A percentile compares a stretch with the other conserved stretches of the same genome.
Evolutionary conservation across 345 rosid genomes (phyloP).

Genomic region (Eucalyptus coolabah): DNA sequence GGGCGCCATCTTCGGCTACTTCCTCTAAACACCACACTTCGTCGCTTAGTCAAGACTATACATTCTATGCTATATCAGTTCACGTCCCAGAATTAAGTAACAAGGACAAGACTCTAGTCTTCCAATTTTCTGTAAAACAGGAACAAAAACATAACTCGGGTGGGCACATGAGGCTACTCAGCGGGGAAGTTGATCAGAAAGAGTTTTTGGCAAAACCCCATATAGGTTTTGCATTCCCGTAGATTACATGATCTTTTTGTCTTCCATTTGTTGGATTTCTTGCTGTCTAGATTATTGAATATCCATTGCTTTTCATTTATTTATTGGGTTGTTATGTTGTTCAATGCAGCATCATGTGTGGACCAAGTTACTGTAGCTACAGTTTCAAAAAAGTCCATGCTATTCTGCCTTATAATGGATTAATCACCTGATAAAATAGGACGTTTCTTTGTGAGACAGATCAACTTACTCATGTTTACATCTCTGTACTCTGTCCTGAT

Average conservation of each 20-base stretch:
- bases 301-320: not conserved
- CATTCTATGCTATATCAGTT: conserved; percentile 42
- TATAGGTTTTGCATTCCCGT: conserved; percentile 74
- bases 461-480: conserved; percentile 88
- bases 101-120: conserved; percentile 27
- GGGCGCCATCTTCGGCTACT: conserved; percentile 16
- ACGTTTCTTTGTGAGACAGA: conserved; percentile 93
- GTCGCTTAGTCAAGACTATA: conserved; percentile 67
- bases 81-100: conserved; percentile 31
- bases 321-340: not conserved
- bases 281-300: not conserved
- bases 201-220: conserved; percentile 84
- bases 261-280: conserved; percentile 7
- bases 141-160: conserved; percentile 85
- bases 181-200: conserved; percentile 82
- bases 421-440: conserved; percentile 89
- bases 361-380: conserved; percentile 93
- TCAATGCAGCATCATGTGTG: conserved; percentile 88
- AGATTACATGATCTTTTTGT: conserved; percentile 44
- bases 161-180: conserved; percentile 92
- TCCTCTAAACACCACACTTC: conserved; percentile 28
- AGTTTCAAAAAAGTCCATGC: conserved; percentile 97
- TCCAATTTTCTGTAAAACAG: conserved; percentile 38
- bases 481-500: conserved; percentile 79
- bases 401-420: conserved; percentile 54